These are phyloP conservation scores for Dianthus caryophyllus DNA, from an alignment of 148 eudicot genomes.

Conservation along the genomic window DNA sequence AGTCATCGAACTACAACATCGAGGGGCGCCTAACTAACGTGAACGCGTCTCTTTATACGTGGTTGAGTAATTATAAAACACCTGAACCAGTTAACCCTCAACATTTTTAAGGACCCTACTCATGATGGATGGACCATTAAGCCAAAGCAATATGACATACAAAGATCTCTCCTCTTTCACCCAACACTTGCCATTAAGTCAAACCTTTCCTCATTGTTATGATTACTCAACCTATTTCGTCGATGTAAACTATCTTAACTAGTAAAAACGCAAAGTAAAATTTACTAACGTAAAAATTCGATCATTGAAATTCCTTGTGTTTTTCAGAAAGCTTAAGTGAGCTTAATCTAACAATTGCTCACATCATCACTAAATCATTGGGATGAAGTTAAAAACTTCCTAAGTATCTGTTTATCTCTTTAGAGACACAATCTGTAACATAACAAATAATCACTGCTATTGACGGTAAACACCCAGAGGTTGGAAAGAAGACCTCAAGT, in stretches of 20 bases:
- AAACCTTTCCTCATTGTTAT: neutral
- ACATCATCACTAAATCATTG: no score
- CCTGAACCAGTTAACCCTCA: slow-evolving; percentile 3
- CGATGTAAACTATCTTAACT: neutral
- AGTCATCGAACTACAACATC: neutral
- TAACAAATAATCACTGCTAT: neutral
- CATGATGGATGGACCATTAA: slow-evolving; percentile 2
- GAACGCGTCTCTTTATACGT: no score
- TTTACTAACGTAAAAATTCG: neutral
- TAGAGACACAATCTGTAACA: no score
- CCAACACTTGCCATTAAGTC: neutral
- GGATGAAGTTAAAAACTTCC: no score
- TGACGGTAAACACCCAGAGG: neutral
- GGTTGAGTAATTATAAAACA: neutral
- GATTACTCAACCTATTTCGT: neutral
- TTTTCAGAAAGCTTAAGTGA: no score
- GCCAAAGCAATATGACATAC: neutral
- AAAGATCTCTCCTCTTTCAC: neutral
- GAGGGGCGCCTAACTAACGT: neutral
- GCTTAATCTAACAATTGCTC: no score
- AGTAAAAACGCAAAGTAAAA: neutral
- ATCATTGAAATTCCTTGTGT: no score
- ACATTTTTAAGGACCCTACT: neutral
- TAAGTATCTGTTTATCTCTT: no score
- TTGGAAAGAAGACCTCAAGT: slow-evolving; percentile 2